A percentile compares a stretch with the other conserved stretches of the same genome.
Conservation (phyloP, 2,329 filamentous ascomycete species). For the Beauveria bassiana region DNA sequence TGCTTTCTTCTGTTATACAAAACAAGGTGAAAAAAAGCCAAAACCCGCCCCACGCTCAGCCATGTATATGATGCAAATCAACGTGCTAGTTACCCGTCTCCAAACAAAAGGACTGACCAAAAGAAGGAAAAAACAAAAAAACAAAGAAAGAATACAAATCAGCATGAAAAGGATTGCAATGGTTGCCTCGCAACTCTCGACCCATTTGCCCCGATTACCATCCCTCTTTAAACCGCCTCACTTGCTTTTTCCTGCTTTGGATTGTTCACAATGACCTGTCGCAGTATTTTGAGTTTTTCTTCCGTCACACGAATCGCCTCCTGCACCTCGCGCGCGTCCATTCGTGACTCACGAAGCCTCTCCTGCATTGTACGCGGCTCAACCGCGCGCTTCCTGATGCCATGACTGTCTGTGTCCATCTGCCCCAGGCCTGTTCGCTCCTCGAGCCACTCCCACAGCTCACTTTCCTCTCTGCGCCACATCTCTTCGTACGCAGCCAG, state of each 20-base stretch:
- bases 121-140: neutral
- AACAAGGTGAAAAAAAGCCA: neutral
- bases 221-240: neutral
- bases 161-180: neutral
- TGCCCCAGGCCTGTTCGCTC: slow-evolving; percentile 70
- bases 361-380: slow-evolving; percentile 53
- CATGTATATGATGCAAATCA: slow-evolving; percentile 5
- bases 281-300: slow-evolving; percentile 70
- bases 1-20: slow-evolving; percentile 5
- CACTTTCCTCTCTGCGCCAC: slow-evolving; percentile 80
- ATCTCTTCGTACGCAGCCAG: slow-evolving; percentile 86
- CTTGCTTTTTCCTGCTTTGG: slow-evolving; percentile 16
- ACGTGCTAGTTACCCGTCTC: neutral
- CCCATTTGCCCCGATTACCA: neutral
- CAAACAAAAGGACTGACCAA: no score
- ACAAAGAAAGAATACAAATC: slow-evolving; percentile 4
- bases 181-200: neutral
- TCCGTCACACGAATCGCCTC: slow-evolving; percentile 82
- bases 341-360: slow-evolving; percentile 48
- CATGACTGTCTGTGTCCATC: slow-evolving; percentile 30
- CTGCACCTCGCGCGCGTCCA: slow-evolving; percentile 66
- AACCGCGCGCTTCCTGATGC: slow-evolving; percentile 37
- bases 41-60: slow-evolving; percentile 2
- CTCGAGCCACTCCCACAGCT: slow-evolving; percentile 90
- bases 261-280: slow-evolving; percentile 56